These are phyloP conservation scores for Parmelia sp. DNA, from an alignment of 495 filamentous ascomycete species.

Conservation along the genomic window DNA sequence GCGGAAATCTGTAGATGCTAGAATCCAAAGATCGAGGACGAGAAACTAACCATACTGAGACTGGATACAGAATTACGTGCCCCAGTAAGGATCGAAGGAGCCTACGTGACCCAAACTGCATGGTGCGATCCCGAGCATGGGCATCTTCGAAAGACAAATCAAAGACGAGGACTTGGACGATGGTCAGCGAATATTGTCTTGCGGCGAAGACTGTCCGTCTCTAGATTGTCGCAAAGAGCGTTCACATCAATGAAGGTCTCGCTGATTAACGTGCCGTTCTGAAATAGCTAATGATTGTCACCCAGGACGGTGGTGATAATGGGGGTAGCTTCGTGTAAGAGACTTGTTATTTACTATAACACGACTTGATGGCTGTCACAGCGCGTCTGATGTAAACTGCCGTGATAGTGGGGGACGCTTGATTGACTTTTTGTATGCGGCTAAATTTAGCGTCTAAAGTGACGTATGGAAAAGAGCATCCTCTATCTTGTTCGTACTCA, in stretches of 20 bases:
- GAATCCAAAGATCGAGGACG: background rate
- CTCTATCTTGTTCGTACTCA: background rate
- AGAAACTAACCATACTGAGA: background rate
- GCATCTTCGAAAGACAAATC: background rate
- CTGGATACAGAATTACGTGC: background rate
- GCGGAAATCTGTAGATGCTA: background rate
- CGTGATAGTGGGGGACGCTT: background rate
- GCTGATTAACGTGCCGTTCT: background rate
- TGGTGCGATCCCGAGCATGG: background rate
- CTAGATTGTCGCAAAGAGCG: background rate
- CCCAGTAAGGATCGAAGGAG: background rate
- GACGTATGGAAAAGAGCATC: background rate
- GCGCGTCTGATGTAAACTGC: background rate
- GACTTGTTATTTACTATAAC: background rate
- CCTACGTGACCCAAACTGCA: background rate
- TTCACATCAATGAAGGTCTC: background rate
- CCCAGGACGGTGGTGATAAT: background rate
- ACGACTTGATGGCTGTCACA: background rate
- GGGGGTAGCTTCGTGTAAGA: background rate
- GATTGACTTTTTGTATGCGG: background rate
- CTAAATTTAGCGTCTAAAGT: background rate
- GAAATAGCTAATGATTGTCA: too few species aligned
- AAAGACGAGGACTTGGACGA: background rate
- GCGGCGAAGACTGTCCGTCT: background rate
- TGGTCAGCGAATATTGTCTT: background rate